Evolutionary conservation across 805 yeast species (phyloP).

Genomic region (Jamesozyma lodderae): DNA sequence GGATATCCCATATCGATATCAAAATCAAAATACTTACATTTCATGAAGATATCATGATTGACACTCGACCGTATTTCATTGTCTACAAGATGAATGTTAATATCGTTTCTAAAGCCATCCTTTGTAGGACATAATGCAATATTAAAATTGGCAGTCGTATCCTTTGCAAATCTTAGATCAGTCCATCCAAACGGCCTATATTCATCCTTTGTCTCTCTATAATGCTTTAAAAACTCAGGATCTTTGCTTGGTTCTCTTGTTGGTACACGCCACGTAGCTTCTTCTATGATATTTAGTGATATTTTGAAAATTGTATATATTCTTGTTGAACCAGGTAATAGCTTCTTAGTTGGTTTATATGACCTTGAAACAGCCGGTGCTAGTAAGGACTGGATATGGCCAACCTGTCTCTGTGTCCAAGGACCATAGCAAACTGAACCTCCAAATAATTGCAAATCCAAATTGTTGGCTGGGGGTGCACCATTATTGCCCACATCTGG

Average conservation of each 20-base stretch:
- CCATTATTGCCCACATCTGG: constrained; percentile 55
- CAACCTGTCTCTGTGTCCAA: constrained; percentile 86
- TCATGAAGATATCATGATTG: constrained; percentile 72
- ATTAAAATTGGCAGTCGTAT: constrained; percentile 40
- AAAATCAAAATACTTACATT: constrained; percentile 49
- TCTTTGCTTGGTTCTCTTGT: constrained; percentile 80
- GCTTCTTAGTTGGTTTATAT: constrained; percentile 34
- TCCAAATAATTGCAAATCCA: constrained; percentile 48
- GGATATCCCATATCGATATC: constrained; percentile 60
- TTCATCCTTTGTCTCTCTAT: constrained; percentile 28
- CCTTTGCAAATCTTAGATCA: constrained; percentile 53
- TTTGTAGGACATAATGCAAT: constrained; percentile 46
- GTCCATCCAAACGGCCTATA: constrained; percentile 86
- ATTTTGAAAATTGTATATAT: constrained; percentile 48
- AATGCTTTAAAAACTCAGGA: constrained; percentile 31
- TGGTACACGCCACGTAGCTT: constrained; percentile 65
- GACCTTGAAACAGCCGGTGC: constrained; percentile 63
- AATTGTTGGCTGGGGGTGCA: constrained; percentile 49
- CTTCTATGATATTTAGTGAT: constrained; percentile 52
- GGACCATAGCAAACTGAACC: constrained; percentile 83
- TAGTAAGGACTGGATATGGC: constrained; percentile 51
- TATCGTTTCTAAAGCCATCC: constrained; percentile 46
- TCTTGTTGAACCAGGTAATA: constrained; percentile 45
- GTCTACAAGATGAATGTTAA: constrained; percentile 38
- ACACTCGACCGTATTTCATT: constrained; percentile 75